Evolutionary conservation across 208 protist species (phyloP).

Genomic region (Acanthamoeba royreba): DNA sequence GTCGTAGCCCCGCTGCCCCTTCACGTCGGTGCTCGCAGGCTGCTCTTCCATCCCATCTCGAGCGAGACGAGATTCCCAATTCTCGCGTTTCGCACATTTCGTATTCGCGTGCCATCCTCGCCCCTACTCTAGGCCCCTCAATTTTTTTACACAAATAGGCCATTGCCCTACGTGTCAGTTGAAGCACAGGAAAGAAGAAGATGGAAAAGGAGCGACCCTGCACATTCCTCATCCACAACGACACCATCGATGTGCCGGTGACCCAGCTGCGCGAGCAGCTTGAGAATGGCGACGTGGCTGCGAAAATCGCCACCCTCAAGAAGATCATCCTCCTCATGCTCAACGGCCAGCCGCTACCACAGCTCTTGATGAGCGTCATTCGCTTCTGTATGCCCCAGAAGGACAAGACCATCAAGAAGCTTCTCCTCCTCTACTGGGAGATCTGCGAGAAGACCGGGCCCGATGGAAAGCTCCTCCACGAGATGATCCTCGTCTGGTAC

Average conservation of each 20-base stretch:
- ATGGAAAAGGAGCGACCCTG: background rate
- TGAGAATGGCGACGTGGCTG: constrained; percentile 84
- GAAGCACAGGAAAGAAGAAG: background rate
- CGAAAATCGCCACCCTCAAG: constrained; percentile 89
- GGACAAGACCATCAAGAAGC: constrained; percentile 93
- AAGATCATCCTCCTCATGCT: constrained; percentile 90
- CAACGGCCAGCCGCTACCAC: constrained; percentile 93
- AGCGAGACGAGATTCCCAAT: too few species aligned
- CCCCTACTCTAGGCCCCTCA: too few species aligned
- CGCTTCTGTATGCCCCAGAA: constrained; percentile 89
- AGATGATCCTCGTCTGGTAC: constrained; percentile 97
- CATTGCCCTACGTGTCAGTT: too few species aligned
- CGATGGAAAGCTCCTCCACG: constrained; percentile 93
- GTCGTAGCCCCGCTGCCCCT: too few species aligned
- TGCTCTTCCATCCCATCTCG: too few species aligned
- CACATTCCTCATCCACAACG: constrained; percentile 42
- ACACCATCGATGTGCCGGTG: background rate
- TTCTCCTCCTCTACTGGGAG: constrained; percentile 97
- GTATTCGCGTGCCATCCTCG: too few species aligned
- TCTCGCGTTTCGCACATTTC: too few species aligned
- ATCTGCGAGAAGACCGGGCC: constrained; percentile 93
- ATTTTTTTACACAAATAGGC: too few species aligned
- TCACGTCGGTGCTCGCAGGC: too few species aligned
- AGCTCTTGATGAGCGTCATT: constrained; percentile 97
- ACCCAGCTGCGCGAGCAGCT: constrained; percentile 82